Percentiles rank a stretch among this genome's conserved stretches.
Conservation (phyloP, 2,329 filamentous ascomycete genomes). For the Monilinia vaccinii-corymbosi region DNA sequence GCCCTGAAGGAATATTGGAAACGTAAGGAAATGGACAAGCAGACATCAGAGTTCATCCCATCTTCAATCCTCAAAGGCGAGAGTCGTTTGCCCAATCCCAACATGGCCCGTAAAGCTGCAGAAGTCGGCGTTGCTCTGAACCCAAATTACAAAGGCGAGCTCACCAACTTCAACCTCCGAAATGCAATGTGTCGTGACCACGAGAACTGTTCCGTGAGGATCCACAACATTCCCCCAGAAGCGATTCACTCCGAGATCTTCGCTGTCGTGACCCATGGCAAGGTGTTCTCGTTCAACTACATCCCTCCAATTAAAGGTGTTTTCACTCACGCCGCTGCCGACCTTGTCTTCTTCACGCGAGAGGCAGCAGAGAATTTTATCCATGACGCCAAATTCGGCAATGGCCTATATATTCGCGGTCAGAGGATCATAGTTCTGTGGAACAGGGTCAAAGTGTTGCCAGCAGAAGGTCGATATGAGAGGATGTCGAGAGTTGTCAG, state of each 20-base stretch:
- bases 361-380: constrained; percentile 9
- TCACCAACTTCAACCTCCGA: constrained; percentile 3
- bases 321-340: constrained; percentile 1
- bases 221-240: constrained; percentile 1
- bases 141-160: constrained; percentile 11
- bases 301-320: not conserved
- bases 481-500: constrained; percentile 7
- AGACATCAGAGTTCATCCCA: not conserved
- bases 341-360: constrained; percentile 12
- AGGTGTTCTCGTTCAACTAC: constrained; percentile 11
- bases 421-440: not conserved
- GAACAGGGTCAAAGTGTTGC: constrained; percentile 5
- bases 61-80: constrained; percentile 1
- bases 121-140: not conserved
- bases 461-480: not conserved
- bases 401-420: not conserved
- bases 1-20: not conserved
- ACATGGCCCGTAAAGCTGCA: not conserved
- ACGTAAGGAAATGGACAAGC: not conserved
- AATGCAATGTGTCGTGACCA: constrained; percentile 2
- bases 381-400: not conserved
- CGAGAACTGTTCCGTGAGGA: constrained; percentile 9
- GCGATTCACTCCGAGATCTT: constrained; percentile 12
- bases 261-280: constrained; percentile 9
- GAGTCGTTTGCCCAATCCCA: not conserved